Percentiles rank a stretch among this genome's conserved stretches.
These are phyloP conservation scores for Cyberlindnera galapagoensis DNA, from an alignment of 805 yeast species.

Conservation along the genomic window DNA sequence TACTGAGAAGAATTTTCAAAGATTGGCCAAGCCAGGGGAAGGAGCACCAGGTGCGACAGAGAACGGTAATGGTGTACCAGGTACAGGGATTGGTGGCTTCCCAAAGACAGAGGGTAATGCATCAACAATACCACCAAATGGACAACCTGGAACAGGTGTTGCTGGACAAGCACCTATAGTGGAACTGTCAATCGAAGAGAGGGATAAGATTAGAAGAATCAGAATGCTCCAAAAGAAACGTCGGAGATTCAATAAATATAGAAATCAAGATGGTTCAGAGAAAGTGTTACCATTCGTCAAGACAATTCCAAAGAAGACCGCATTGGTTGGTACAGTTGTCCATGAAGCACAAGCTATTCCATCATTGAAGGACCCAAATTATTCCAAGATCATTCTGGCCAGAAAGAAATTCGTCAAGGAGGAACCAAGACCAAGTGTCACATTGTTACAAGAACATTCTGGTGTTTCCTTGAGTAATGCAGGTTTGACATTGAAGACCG, in stretches of 20 bases:
- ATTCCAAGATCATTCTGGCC: conserved; percentile 53
- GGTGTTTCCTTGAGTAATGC: conserved; percentile 86
- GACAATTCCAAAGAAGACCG: conserved; percentile 84
- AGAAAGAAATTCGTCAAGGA: conserved; percentile 42
- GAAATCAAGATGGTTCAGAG: conserved; percentile 30
- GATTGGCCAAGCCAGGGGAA: conserved; percentile 34
- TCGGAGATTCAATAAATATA: conserved; percentile 32
- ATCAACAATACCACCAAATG: conserved; percentile 1
- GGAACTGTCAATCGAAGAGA: conserved; percentile 8
- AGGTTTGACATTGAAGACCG: conserved; percentile 74
- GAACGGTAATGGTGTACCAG: conserved; percentile 1
- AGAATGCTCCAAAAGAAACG: conserved; percentile 22
- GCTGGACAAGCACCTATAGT: too few relatives aligned
- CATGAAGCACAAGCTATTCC: conserved; percentile 93
- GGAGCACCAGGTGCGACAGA: too few relatives aligned
- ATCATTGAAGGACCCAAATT: conserved; percentile 63
- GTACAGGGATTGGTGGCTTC: conserved; percentile 5
- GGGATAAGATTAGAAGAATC: conserved; percentile 11
- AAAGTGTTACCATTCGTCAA: conserved; percentile 74
- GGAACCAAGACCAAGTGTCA: conserved; percentile 53
- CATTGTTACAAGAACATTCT: conserved; percentile 70
- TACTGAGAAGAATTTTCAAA: conserved; percentile 74
- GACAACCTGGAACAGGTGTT: too few relatives aligned
- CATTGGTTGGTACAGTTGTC: conserved; percentile 77
- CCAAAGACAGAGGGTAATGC: conserved; percentile 1